Conservation (phyloP, 352 stramenopile species). For the Phytopythium kandeliae region DNA sequence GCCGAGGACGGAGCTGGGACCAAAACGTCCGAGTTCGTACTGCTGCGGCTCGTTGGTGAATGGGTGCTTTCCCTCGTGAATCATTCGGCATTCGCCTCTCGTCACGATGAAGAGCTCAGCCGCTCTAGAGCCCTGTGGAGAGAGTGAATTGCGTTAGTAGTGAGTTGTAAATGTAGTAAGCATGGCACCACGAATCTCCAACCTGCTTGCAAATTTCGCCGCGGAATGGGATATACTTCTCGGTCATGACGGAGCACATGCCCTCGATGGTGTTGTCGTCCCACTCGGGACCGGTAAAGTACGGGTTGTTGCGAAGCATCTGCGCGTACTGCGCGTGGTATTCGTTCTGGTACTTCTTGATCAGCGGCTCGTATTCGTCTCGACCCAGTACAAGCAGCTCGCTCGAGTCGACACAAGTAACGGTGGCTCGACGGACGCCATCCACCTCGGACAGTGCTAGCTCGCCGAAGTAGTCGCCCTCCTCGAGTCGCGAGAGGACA, state of each 20-base stretch:
- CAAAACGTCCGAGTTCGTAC: conserved; percentile 65
- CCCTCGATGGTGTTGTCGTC: conserved; percentile 77
- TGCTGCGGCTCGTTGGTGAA: conserved; percentile 52
- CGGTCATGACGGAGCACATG: conserved; percentile 82
- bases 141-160: background rate
- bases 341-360: conserved; percentile 82
- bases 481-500: conserved; percentile 54
- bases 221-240: conserved; percentile 71
- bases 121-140: conserved; percentile 52
- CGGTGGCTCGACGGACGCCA: conserved; percentile 63
- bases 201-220: conserved; percentile 80
- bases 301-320: conserved; percentile 67
- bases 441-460: conserved; percentile 62
- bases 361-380: conserved; percentile 79
- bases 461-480: conserved; percentile 80
- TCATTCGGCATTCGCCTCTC: conserved; percentile 65
- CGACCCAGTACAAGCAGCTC: conserved; percentile 69
- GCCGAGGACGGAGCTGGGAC: conserved; percentile 70
- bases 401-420: conserved; percentile 64
- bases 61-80: conserved; percentile 73
- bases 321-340: conserved; percentile 78
- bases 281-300: conserved; percentile 75
- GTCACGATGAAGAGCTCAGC: conserved; percentile 72
- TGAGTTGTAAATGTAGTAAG: too few species aligned
- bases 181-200: background rate